Conservation (phyloP, 139 green algal species). For the Chlamydomonas sp. region DNA sequence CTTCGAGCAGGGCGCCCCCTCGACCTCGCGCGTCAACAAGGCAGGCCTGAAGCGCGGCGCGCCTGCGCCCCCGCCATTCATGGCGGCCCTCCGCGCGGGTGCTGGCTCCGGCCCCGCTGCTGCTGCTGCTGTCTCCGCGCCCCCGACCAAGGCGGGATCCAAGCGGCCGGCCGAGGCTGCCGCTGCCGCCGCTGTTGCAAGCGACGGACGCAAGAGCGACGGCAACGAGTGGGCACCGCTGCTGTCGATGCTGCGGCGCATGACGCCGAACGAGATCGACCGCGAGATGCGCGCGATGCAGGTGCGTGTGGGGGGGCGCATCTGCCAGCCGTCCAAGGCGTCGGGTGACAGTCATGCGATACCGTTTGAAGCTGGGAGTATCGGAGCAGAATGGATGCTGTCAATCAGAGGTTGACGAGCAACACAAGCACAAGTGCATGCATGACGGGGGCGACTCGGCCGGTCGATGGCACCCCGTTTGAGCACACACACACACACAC, state of each 20-base stretch:
- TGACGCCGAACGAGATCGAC: slow-evolving; percentile 57
- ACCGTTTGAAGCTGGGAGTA: not conserved
- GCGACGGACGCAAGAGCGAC: not conserved
- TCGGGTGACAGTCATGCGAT: not conserved
- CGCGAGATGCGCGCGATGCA: slow-evolving; percentile 61
- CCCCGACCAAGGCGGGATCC: slow-evolving; percentile 10
- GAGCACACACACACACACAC: no score
- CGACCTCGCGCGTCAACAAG: no score
- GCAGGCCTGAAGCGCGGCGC: no score
- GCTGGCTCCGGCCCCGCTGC: not conserved
- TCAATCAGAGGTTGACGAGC: no score
- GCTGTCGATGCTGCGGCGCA: slow-evolving; percentile 13
- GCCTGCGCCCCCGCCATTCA: no score
- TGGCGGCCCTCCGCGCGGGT: slow-evolving; percentile 4
- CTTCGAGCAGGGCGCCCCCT: no score
- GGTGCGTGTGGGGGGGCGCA: slow-evolving; percentile 25
- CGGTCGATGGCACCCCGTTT: no score
- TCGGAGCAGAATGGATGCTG: not conserved
- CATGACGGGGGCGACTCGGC: no score
- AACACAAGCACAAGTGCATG: no score
- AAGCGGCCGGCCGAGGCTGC: not conserved
- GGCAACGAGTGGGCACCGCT: not conserved
- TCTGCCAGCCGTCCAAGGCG: not conserved
- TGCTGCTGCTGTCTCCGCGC: not conserved
- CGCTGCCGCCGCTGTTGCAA: not conserved